Base-by-base conservation (phyloP, 1,139 yeast species). In the Yamadazyma sp. region DNA sequence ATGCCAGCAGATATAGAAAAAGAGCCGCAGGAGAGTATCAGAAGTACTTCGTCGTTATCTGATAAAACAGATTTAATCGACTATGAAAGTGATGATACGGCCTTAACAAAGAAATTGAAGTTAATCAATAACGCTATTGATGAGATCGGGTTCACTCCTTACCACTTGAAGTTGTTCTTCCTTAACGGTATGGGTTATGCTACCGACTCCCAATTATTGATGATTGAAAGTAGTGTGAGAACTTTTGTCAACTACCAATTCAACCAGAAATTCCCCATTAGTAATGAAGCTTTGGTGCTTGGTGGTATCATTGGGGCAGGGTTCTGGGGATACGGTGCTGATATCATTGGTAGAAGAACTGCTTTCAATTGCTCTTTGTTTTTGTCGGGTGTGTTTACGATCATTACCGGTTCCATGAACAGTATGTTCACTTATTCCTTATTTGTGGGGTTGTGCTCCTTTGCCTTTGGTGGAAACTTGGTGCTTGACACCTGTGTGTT, bases 101-200 rank as follows among this genome's bases (percentile, higher is more conserved):
- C 54, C 2, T 44, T 62, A 23, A 51, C 53, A 29, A 44, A 45
- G 24, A 64, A 64, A 41, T 60, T 63, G 55, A 52, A 51, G 25
- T 46, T 63, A 13, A 48, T 64, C 31, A 61, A 62, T 38, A 57
- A 64, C 40, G 58, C 69, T 10, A 57, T 62, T 34, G 69, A 64
- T 46, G 67, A 64, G 43, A 64, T 64, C 40, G 70, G 68, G 1
- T 62, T 62, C 43, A 64, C 69, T 18, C 59, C 60, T 27, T 64
- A 62, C 43, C 70, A 63, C 46, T 47, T 60, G 31, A 63, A 63
- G 40, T 46, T 62, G 23, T 63, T 75, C 49, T 64, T 65, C 47
- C 52, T 76, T 26, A 76, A 74, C 43, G 86, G 86, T 13, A 72
- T 78, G 71, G 86, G 86, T 12, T 80, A 80, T 50, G 75, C 81